These are phyloP conservation scores for Trichoderma sp. DNA, from an alignment of 2,329 filamentous ascomycete genomes.

Conservation along the genomic window DNA sequence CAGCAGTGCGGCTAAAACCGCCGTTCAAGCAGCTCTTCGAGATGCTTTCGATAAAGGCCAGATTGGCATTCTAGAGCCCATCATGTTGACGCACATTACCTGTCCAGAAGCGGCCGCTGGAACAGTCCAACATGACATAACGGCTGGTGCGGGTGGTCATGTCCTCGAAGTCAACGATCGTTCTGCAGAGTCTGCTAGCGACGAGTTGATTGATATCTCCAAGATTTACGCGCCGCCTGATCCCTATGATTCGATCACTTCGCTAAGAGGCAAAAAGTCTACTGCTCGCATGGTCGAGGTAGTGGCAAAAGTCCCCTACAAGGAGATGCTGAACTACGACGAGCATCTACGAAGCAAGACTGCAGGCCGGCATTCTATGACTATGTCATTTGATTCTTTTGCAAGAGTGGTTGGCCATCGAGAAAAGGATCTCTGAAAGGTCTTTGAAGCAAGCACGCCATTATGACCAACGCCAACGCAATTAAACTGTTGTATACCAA, in stretches of 20 bases:
- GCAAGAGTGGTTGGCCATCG: constrained; percentile 53
- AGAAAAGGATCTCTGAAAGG: constrained; percentile 46
- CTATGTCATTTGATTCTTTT: constrained; percentile 58
- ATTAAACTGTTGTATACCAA: not conserved
- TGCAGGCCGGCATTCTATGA: constrained; percentile 67
- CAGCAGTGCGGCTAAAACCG: constrained; percentile 58
- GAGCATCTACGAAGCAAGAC: constrained; percentile 86
- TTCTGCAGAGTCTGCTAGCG: constrained; percentile 39
- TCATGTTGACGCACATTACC: constrained; percentile 85
- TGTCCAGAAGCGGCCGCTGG: constrained; percentile 81
- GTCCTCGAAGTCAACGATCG: constrained; percentile 67
- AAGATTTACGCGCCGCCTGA: constrained; percentile 86
- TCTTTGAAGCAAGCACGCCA: not conserved
- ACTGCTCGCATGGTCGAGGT: constrained; percentile 59
- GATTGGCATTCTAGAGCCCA: constrained; percentile 79
- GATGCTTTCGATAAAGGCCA: constrained; percentile 53
- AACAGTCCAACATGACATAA: constrained; percentile 77
- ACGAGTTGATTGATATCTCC: constrained; percentile 59
- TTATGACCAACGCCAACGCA: not conserved
- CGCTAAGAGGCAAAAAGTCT: constrained; percentile 49
- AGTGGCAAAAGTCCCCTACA: constrained; percentile 82
- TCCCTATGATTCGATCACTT: constrained; percentile 66
- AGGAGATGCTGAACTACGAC: constrained; percentile 95
- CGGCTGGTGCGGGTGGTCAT: constrained; percentile 66
- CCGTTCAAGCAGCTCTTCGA: constrained; percentile 67